A percentile compares a stretch with the other conserved stretches of the same genome.
These are phyloP conservation scores for Poa annua DNA, from an alignment of 176 grass and related monocot genomes.

Conservation along the genomic window DNA sequence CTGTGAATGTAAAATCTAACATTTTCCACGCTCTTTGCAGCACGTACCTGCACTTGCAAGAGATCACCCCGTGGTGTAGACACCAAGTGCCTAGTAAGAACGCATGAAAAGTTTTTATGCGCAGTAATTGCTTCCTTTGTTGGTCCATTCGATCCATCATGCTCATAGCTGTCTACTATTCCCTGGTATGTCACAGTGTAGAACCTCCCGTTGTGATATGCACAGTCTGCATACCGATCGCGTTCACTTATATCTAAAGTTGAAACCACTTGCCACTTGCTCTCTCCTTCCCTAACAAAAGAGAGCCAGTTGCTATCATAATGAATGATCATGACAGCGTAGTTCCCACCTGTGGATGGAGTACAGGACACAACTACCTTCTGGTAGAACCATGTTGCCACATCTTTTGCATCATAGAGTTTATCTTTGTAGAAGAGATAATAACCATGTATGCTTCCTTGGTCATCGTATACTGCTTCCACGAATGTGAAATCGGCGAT, in stretches of 20 bases:
- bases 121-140: neutral
- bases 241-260: neutral
- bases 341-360: neutral
- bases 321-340: constrained; percentile 12
- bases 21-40: neutral
- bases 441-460: neutral
- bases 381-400: constrained; percentile 27
- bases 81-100: constrained; percentile 16
- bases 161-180: constrained; percentile 21
- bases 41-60: neutral
- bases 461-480: neutral
- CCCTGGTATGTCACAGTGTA: neutral
- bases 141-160: neutral
- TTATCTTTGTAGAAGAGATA: neutral
- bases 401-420: neutral
- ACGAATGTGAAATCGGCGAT: neutral
- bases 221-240: neutral
- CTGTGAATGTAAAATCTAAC: neutral
- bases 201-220: neutral
- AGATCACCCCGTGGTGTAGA: constrained; percentile 32
- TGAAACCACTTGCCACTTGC: constrained; percentile 18
- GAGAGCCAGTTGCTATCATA: neutral
- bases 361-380: constrained; percentile 2
- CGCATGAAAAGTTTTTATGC: neutral
- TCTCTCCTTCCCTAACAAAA: constrained; percentile 5